phyloP scores from a whole-genome alignment of 805 yeast species.

The Alloascoidea africana region DNA sequence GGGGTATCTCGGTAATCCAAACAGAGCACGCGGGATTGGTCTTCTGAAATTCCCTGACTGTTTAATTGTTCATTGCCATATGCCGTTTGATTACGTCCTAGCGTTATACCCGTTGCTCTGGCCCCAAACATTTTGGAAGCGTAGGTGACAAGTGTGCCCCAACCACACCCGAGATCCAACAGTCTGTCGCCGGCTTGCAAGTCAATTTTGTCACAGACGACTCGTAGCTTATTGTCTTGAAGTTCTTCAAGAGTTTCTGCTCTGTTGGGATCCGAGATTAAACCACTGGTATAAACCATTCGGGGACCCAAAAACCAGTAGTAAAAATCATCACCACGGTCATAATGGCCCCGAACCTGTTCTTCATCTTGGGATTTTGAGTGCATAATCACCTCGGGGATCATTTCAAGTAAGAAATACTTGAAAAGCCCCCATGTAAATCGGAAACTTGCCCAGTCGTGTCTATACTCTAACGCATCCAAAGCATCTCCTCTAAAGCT shows the following conservation, averaged over 20 bases:
- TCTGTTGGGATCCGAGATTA: conserved; percentile 50
- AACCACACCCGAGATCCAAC: conserved; percentile 86
- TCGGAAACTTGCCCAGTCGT: conserved; percentile 78
- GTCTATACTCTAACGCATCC: conserved; percentile 73
- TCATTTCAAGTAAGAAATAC: conserved; percentile 73
- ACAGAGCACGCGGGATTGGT: conserved; percentile 69
- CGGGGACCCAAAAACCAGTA: conserved; percentile 89
- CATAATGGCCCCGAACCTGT: conserved; percentile 91
- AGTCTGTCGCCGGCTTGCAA: conserved; percentile 57
- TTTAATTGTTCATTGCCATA: conserved; percentile 67
- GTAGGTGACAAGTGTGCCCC: conserved; percentile 86
- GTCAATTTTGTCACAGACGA: conserved; percentile 77
- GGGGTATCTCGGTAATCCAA: conserved; percentile 89
- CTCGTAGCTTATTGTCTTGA: conserved; percentile 81
- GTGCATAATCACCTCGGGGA: conserved; percentile 87
- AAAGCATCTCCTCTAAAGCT: conserved; percentile 78
- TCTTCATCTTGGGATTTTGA: conserved; percentile 91
- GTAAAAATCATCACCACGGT: conserved; percentile 92
- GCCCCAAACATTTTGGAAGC: conserved; percentile 79
- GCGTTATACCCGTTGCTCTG: conserved; percentile 74
- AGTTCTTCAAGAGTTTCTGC: conserved; percentile 57
- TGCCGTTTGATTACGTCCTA: conserved; percentile 81
- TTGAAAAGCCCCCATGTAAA: conserved; percentile 67
- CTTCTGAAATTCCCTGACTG: conserved; percentile 48
- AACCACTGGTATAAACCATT: conserved; percentile 86